Evolutionary conservation across 768 basidiomycete genomes (phyloP).

Genomic region (Hericium alpestre): DNA sequence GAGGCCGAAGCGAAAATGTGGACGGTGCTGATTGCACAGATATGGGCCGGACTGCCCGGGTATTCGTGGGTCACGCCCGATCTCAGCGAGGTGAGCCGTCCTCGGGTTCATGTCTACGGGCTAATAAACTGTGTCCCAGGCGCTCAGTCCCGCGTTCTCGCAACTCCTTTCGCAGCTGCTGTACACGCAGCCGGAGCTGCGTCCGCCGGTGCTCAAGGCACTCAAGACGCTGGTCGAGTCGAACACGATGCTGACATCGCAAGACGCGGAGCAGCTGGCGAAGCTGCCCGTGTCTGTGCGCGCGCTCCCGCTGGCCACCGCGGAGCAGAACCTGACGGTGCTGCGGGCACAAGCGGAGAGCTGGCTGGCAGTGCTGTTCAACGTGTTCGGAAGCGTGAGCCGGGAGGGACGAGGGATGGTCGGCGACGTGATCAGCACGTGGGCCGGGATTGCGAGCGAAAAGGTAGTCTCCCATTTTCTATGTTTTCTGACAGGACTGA

Average conservation of each 20-base stretch:
- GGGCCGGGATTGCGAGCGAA: constrained; percentile 71
- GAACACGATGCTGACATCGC: constrained; percentile 45
- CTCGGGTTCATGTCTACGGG: too few species aligned
- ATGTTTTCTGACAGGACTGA: too few species aligned
- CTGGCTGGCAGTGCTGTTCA: constrained; percentile 92
- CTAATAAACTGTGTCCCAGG: constrained; percentile 28
- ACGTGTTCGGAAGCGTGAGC: constrained; percentile 84
- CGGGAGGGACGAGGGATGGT: constrained; percentile 65
- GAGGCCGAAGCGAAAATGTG: constrained; percentile 89
- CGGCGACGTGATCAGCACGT: constrained; percentile 81
- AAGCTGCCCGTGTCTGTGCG: constrained; percentile 20
- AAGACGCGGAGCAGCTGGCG: constrained; percentile 18
- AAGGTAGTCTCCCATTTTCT: constrained; percentile 31
- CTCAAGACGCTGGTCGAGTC: constrained; percentile 78
- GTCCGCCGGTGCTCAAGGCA: constrained; percentile 71
- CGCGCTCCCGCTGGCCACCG: constrained; percentile 39
- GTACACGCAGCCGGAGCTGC: constrained; percentile 81
- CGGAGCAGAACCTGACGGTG: constrained; percentile 56
- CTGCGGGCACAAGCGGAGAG: constrained; percentile 75
- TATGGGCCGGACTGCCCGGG: constrained; percentile 85
- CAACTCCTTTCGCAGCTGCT: constrained; percentile 87
- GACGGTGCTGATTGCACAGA: constrained; percentile 86
- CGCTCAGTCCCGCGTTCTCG: constrained; percentile 67
- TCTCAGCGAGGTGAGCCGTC: constrained; percentile 54
- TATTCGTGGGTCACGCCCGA: constrained; percentile 82